Base-by-base conservation (phyloP, 768 basidiomycete genomes). In the Cystobasidium tubakii region DNA sequence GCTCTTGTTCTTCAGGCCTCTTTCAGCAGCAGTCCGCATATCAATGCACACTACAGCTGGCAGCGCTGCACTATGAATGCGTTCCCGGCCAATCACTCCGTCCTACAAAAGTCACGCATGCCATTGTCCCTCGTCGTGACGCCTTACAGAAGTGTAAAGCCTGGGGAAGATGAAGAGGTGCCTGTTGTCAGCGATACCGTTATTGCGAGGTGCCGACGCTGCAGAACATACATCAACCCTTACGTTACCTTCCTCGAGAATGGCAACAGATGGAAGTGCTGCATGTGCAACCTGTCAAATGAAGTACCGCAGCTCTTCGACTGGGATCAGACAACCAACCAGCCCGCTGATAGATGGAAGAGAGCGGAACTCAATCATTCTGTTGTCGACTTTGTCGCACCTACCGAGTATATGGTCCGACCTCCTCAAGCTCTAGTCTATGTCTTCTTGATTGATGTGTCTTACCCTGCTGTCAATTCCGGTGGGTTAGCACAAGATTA, bases 181-280 rank as follows among this genome's bases (percentile, higher is more conserved):
- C 91, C 92, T n/a, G 84, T 97, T 46, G 87, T 97, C 10, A 87
- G 89, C 0, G 95, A 98, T 80, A 92, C 90, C 0, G 90, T 97
- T 54, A 97, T 97, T 78, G 94, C 95, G 53, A 89, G 95, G 54
- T 97, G 95, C 83, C 86, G 95, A 75, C 87, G 95, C 23, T 97
- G 95, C 84, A 87, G 95, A 80, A 89, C 92, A 42, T 97, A 97
- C 83, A 97, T 98, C 82, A 95, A 97, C 80, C 93, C 95, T 1
- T 98, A 90, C 79, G 93, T 96, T 25, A 91, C 92, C 79, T 98
- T 98, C 81, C 91, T 98, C 79, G 96, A 99, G 79, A 93, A 93
- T 69, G 96, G 96, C 34, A 94, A 92, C 82, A 88, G 92, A 86
- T 99, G 96, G 96, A 90, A 96, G 80, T 99, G 96, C 82, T 95